Conservation (phyloP, 2,329 filamentous ascomycete species). For the Pezicula radicicola region DNA sequence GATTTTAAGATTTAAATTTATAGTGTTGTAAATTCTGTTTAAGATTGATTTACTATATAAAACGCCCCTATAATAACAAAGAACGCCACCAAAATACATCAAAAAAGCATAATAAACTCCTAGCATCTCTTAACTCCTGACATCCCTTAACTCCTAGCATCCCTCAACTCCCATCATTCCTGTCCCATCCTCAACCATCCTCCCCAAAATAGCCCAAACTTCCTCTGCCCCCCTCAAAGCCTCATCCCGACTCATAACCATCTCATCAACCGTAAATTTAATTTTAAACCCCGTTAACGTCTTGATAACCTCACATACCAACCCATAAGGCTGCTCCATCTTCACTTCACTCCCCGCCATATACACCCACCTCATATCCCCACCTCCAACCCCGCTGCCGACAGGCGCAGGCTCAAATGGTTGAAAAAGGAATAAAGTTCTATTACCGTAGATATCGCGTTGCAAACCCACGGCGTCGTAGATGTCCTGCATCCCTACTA, state of each 20-base stretch:
- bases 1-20: too few relatives aligned
- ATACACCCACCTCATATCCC: background rate
- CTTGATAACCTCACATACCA: constrained; percentile 13
- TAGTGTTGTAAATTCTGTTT: too few relatives aligned
- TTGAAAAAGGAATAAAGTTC: constrained; percentile 29
- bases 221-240: background rate
- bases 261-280: background rate
- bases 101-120: too few relatives aligned
- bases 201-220: background rate
- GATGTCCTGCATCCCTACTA: constrained; percentile 26
- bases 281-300: constrained; percentile 37
- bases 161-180: too few relatives aligned
- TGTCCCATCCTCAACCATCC: background rate
- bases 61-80: too few relatives aligned
- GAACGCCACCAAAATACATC: too few relatives aligned
- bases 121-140: too few relatives aligned
- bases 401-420: constrained; percentile 27
- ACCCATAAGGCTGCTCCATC: background rate
- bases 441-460: constrained; percentile 12
- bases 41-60: too few relatives aligned
- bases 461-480: constrained; percentile 16
- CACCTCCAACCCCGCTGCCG: background rate
- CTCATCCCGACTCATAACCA: background rate
- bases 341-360: background rate
- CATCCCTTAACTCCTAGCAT: too few relatives aligned